Conservation (phyloP, 2,329 filamentous ascomycete genomes). For the Penicillium sp. region DNA sequence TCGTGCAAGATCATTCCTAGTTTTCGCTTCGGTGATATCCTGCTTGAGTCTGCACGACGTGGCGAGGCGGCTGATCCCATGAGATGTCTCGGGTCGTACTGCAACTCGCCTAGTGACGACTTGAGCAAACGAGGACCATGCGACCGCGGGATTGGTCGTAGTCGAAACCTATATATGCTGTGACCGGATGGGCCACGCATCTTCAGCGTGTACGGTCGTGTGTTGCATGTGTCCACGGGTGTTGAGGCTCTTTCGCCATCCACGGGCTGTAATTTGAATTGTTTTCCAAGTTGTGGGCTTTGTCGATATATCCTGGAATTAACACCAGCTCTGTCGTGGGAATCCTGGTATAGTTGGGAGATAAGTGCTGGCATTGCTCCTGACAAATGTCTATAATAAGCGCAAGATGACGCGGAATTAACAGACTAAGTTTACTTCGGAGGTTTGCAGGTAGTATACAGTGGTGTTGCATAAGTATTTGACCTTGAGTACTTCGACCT, state of each 20-base stretch:
- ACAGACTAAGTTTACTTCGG: no score
- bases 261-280: not conserved
- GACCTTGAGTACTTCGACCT: no score
- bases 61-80: not conserved
- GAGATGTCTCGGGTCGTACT: slow-evolving; percentile 6
- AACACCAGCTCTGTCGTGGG: no score
- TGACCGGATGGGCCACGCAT: slow-evolving; percentile 2
- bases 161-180: not conserved
- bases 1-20: not conserved
- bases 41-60: not conserved
- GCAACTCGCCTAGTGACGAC: not conserved
- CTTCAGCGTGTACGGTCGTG: not conserved
- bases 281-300: no score
- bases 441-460: no score
- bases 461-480: no score
- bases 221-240: not conserved
- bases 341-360: no score
- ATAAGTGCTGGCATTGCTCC: no score
- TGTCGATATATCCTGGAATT: no score
- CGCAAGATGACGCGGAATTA: no score
- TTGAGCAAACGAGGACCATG: not conserved
- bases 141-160: not conserved
- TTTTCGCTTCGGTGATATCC: not conserved
- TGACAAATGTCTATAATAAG: no score
- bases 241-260: not conserved